phyloP scores from a whole-genome alignment of 2,329 filamentous ascomycete species.

The Claviceps maximensis region DNA sequence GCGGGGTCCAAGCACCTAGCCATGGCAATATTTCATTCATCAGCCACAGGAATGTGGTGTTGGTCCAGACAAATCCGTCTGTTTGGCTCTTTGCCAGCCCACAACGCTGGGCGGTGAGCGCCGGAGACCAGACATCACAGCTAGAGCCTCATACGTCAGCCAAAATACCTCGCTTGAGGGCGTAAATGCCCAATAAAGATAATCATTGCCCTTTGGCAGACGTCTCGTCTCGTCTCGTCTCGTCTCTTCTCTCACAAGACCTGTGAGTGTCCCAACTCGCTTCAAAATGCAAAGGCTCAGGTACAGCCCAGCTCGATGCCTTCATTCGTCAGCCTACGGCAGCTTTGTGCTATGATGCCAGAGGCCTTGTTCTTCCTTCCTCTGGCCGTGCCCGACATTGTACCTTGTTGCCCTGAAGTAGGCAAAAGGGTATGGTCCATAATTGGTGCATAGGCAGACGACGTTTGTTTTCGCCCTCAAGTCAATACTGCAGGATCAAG shows the following conservation, averaged over 20 bases:
- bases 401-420: not conserved
- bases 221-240: no score
- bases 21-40: no score
- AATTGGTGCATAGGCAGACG: not conserved
- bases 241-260: not conserved
- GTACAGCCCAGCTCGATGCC: not conserved
- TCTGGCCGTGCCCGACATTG: no score
- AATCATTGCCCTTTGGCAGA: not conserved
- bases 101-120: no score
- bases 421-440: not conserved
- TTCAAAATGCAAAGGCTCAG: not conserved
- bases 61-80: not conserved
- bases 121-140: no score
- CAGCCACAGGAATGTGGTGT: not conserved
- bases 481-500: not conserved
- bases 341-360: not conserved
- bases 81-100: no score
- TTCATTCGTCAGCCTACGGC: not conserved
- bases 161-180: not conserved
- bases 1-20: no score
- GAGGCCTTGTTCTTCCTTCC: no score
- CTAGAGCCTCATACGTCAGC: not conserved
- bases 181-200: not conserved
- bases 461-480: no score
- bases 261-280: no score